Evolutionary conservation across 73 alveolate species (phyloP), one percentile per base, ranked within the genome.

Genomic region (Loxodes magnus): DNA sequence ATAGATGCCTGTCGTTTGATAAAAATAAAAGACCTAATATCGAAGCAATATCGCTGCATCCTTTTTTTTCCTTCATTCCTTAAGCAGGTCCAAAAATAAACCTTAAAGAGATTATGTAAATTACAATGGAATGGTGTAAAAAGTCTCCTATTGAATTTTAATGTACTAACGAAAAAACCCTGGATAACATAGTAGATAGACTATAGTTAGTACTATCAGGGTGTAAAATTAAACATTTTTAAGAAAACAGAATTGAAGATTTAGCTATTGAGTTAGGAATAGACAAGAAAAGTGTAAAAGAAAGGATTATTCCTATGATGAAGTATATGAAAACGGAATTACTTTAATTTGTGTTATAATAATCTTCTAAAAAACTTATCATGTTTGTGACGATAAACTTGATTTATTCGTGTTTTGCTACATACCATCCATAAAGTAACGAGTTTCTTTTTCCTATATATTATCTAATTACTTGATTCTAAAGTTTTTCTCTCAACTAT

Each of bases 381-480:
- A 17, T 5, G 9, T 9, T 1, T 6, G 7, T 22, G 26, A 38
- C 0, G 15, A 0, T 5, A 7, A 37, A 4, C 4, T 4, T 27
- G 4, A 7, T 5, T 4, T 4, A 4, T 7, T 4, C 15, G 4
- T 7, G 4, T 16, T 4, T 4, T 4, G 4, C 19, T 37, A 4
- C 4, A 37, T 16, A 10, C 4, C 4, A 4, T 27, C 4, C 19
- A 10, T 10, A 4, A 22, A 4, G 24, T 4, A 23, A 26, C 14
- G 10, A 24, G 3, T 14, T 34, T 27, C 22, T n/a, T 15, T 56
- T 56, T 5, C 20, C 55, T 5, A 63, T 67, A 42, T 49, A 60
- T 67, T 76, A 76, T 27, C 89, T 79, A 29, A 68, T 54, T 28
- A 76, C 29, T 56, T 69, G 71, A 10, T 31, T 31, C 41, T n/a